Evolutionary conservation across 1,284 basidiomycete species (phyloP).

Genomic region (Caloboletus inedulis): DNA sequence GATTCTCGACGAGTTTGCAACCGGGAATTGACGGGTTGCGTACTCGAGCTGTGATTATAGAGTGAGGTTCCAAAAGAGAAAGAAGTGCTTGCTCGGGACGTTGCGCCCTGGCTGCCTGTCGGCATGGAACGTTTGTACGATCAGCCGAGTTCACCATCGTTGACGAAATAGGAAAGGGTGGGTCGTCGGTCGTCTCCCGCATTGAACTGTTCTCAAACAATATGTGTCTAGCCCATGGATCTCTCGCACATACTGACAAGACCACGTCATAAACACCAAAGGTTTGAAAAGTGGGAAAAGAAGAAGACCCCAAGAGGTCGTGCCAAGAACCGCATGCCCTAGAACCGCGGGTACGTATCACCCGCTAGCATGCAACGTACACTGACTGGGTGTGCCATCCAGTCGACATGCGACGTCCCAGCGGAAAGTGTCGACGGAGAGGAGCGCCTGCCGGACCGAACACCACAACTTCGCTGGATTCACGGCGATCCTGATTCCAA

Average conservation of each 20-base stretch:
- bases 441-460: slow-evolving; percentile 44
- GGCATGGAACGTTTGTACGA: background rate
- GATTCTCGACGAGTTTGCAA: slow-evolving; percentile 65
- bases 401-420: slow-evolving; percentile 85
- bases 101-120: background rate
- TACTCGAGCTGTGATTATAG: slow-evolving; percentile 36
- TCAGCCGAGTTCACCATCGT: slow-evolving; percentile 30
- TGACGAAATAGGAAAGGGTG: slow-evolving; percentile 68
- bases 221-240: slow-evolving; percentile 84
- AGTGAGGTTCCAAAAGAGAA: slow-evolving; percentile 10
- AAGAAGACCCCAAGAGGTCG: slow-evolving; percentile 89
- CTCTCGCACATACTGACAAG: slow-evolving; percentile 99
- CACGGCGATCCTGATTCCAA: too few relatives aligned
- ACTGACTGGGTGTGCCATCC: too few relatives aligned
- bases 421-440: slow-evolving; percentile 95
- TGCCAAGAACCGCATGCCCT: slow-evolving; percentile 93
- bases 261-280: slow-evolving; percentile 98
- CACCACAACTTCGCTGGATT: too few relatives aligned
- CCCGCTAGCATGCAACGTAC: background rate
- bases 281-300: slow-evolving; percentile 46
- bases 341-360: slow-evolving; percentile 47
- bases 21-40: slow-evolving; percentile 58
- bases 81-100: slow-evolving; percentile 27
- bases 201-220: background rate
- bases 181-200: slow-evolving; percentile 10